Evolutionary conservation across 2,329 filamentous ascomycete genomes (phyloP).

Genomic region (Sodiomyces alkalinus): DNA sequence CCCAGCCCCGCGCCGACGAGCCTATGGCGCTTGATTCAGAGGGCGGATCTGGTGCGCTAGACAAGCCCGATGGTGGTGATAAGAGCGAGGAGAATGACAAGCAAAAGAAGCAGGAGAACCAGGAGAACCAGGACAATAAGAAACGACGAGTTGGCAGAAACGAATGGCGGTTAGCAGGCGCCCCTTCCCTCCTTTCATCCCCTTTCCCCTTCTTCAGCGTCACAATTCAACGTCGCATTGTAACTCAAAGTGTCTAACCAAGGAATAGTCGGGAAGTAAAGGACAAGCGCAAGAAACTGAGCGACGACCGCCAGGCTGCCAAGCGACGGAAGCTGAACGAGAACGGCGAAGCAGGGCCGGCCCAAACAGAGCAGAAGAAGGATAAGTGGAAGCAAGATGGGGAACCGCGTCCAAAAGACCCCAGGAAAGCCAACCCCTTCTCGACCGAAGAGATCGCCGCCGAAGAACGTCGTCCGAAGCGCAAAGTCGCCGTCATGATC

Average conservation of each 20-base stretch:
- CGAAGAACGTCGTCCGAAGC: constrained; percentile 79
- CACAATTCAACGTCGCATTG: no score
- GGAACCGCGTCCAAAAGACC: constrained; percentile 3
- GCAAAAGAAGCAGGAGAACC: neutral
- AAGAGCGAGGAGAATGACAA: neutral
- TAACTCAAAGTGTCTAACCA: constrained; percentile 18
- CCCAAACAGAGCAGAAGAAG: no score
- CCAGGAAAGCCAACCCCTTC: constrained; percentile 29
- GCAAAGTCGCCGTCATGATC: constrained; percentile 89
- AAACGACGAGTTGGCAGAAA: constrained; percentile 2
- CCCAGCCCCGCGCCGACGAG: no score
- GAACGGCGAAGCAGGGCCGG: constrained; percentile 18
- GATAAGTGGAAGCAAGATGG: constrained; percentile 5
- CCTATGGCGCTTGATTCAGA: no score
- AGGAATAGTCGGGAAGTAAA: constrained; percentile 18
- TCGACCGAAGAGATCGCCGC: constrained; percentile 70
- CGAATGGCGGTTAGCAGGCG: constrained; percentile 14
- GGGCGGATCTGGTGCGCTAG: no score
- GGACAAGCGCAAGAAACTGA: constrained; percentile 23
- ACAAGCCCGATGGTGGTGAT: no score
- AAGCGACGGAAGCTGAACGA: constrained; percentile 25
- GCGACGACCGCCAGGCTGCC: constrained; percentile 23
- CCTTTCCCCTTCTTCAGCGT: no score
- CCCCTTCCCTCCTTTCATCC: constrained; percentile 10
- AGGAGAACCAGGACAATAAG: constrained; percentile 2